Conservation (phyloP, 352 stramenopile genomes). For the Pythium rishiriense region DNA sequence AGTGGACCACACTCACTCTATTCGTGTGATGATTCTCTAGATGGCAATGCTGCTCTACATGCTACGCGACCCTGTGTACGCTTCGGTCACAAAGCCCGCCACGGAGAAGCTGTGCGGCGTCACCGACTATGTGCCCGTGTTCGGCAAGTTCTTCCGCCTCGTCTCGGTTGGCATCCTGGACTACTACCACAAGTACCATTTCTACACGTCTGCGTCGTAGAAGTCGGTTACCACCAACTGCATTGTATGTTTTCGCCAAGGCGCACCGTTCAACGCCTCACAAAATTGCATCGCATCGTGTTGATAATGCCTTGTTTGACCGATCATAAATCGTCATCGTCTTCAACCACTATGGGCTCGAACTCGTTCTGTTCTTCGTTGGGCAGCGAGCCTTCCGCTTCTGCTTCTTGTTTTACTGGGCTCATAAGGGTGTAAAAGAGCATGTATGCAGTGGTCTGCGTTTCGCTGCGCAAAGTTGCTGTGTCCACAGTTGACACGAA, state of each 20-base stretch:
- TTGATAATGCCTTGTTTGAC: not conserved
- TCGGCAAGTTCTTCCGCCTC: constrained; percentile 75
- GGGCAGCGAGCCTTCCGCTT: not conserved
- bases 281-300: not conserved
- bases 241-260: not conserved
- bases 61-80: constrained; percentile 78
- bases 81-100: constrained; percentile 61
- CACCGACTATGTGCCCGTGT: constrained; percentile 62
- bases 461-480: constrained; percentile 45
- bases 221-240: not conserved
- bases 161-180: constrained; percentile 65
- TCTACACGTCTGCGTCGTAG: constrained; percentile 88
- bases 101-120: constrained; percentile 65
- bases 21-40: constrained; percentile 32
- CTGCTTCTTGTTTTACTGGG: not conserved
- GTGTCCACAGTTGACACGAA: constrained; percentile 51
- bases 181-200: constrained; percentile 89
- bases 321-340: constrained; percentile 21
- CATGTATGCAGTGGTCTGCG: constrained; percentile 62
- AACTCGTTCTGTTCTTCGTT: constrained; percentile 1
- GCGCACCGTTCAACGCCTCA: not conserved
- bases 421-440: constrained; percentile 63
- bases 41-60: constrained; percentile 85
- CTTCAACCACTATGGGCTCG: not conserved
- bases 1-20: not conserved